Evolutionary conservation across 495 filamentous ascomycete genomes (phyloP).

Genomic region (Lepidopterella palustris): DNA sequence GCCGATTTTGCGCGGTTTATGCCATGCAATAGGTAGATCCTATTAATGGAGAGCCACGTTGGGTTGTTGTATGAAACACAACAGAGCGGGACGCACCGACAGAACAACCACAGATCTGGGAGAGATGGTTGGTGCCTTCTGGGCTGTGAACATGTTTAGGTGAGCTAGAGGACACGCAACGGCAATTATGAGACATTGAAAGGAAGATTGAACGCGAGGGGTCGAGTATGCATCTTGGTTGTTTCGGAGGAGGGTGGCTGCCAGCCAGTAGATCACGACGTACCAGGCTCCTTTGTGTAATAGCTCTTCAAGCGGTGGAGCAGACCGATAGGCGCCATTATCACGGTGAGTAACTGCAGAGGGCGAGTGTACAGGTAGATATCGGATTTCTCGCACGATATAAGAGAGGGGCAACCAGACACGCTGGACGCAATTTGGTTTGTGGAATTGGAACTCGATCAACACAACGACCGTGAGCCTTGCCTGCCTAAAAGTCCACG

Average conservation of each 20-base stretch:
- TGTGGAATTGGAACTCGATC: neutral
- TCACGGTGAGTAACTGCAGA: neutral
- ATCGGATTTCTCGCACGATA: neutral
- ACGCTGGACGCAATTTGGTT: neutral
- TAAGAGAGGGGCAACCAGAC: neutral
- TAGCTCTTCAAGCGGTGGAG: conserved; percentile 34
- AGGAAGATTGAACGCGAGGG: conserved; percentile 15
- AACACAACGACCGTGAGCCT: no score
- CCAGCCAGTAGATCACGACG: conserved; percentile 24
- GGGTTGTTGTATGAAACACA: conserved; percentile 20
- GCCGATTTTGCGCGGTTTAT: conserved; percentile 1
- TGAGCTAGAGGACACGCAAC: conserved; percentile 1
- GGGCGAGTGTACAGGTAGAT: neutral
- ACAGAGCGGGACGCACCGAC: conserved; percentile 42
- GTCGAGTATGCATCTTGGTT: conserved; percentile 14
- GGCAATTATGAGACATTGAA: conserved; percentile 8
- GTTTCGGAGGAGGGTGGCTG: conserved; percentile 13
- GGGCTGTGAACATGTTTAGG: conserved; percentile 24
- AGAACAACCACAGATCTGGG: conserved; percentile 43
- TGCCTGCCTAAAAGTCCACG: no score
- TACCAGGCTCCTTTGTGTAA: conserved; percentile 36
- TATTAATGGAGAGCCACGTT: conserved; percentile 5
- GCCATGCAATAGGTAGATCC: conserved; percentile 16
- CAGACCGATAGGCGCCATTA: conserved; percentile 41
- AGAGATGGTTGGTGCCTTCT: conserved; percentile 45